These are phyloP conservation scores for Tripterygium wilfordii DNA, from an alignment of 177 flowering plant species.

Conservation along the genomic window DNA sequence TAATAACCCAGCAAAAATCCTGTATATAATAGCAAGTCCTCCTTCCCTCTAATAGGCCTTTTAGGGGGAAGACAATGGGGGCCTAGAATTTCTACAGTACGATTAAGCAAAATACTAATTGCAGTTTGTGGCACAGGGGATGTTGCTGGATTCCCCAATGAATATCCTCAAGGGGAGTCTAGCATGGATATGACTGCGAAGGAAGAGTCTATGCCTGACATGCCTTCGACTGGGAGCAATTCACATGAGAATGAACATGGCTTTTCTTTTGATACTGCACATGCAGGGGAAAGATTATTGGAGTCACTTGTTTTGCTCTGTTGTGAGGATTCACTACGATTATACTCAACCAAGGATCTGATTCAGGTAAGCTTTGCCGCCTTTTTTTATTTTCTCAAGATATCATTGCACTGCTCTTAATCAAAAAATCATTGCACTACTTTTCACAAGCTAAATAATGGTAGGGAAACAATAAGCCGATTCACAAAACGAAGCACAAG, in stretches of 20 bases:
- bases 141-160: no score
- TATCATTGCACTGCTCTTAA: conserved; percentile 1
- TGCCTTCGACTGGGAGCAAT: conserved; percentile 13
- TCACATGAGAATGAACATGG: conserved; percentile 23
- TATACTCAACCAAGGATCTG: conserved; percentile 52
- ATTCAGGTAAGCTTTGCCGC: conserved; percentile 49
- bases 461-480: conserved; percentile 57
- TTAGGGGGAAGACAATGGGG: no score
- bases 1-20: no score
- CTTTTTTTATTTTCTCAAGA: neutral
- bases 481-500: conserved; percentile 50
- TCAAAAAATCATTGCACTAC: neutral
- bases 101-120: no score
- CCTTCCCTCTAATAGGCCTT: no score
- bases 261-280: conserved; percentile 18
- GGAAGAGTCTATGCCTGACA: conserved; percentile 20
- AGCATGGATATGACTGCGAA: conserved; percentile 15
- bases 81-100: no score
- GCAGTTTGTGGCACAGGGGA: conserved; percentile 18
- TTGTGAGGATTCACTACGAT: conserved; percentile 48
- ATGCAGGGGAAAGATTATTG: conserved; percentile 19
- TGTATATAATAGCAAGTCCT: no score
- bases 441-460: conserved; percentile 10
- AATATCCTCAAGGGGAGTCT: conserved; percentile 22
- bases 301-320: conserved; percentile 64